phyloP scores from a whole-genome alignment of 257 asterid species.

The Solanum ossicruentum region DNA sequence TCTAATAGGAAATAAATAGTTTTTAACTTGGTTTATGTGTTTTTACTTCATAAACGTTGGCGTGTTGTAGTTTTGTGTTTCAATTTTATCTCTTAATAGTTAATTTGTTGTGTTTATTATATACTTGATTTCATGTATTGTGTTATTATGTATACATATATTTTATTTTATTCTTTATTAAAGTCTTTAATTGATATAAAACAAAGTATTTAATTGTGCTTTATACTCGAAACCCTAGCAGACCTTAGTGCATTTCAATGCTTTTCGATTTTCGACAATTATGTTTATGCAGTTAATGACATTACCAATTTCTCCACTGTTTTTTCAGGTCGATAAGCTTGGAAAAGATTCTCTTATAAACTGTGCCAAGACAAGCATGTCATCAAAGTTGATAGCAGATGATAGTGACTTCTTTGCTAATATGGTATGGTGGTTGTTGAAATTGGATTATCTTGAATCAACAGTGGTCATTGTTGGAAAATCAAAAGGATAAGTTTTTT shows the following conservation, averaged over 20 bases:
- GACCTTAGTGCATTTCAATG: neutral
- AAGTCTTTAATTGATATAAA: neutral
- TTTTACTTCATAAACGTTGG: neutral
- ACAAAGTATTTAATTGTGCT: neutral
- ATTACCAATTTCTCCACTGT: neutral
- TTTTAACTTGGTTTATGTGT: neutral
- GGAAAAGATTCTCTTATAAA: conserved; percentile 85
- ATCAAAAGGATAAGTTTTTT: neutral
- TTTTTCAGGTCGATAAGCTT: conserved; percentile 77
- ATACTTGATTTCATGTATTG: neutral
- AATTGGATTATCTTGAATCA: neutral
- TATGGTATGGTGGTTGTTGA: conserved; percentile 40
- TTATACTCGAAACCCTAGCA: neutral
- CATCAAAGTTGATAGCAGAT: conserved; percentile 80
- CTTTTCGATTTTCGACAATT: neutral
- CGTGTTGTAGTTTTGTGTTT: neutral
- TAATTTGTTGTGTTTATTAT: neutral
- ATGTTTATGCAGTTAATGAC: neutral
- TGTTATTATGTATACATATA: neutral
- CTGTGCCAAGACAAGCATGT: conserved; percentile 98
- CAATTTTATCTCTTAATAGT: neutral
- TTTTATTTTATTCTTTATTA: neutral
- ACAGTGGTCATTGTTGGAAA: neutral
- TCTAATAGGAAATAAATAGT: neutral
- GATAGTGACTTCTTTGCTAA: conserved; percentile 84